Percentiles rank a stretch among this genome's conserved stretches.
These are phyloP conservation scores for Penicillium chermesinum DNA, from an alignment of 495 filamentous ascomycete species.

Conservation along the genomic window DNA sequence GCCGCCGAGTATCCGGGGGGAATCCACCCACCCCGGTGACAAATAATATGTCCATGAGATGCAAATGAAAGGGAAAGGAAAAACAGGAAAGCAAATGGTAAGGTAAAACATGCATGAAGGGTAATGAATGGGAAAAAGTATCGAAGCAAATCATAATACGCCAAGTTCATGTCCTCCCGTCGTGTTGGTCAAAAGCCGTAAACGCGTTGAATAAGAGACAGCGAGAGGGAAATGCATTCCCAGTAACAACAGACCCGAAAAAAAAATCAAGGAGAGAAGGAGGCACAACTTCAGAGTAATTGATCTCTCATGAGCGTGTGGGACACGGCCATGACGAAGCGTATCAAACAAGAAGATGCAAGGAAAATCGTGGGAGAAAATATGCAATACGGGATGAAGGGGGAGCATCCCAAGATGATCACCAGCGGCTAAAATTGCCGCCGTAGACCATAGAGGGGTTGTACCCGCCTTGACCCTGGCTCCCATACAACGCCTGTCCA, in stretches of 20 bases:
- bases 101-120: conserved; percentile 23
- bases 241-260: conserved; percentile 17
- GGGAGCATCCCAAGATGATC: conserved; percentile 26
- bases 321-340: neutral
- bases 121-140: conserved; percentile 6
- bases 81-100: conserved; percentile 21
- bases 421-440: conserved; percentile 68
- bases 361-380: conserved; percentile 8
- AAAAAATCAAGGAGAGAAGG: conserved; percentile 12
- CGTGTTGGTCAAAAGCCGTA: conserved; percentile 29
- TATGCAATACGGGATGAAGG: neutral
- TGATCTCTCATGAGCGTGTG: too few relatives aligned
- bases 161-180: conserved; percentile 32
- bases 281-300: too few relatives aligned
- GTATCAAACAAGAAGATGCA: neutral
- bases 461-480: conserved; percentile 98
- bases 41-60: conserved; percentile 32
- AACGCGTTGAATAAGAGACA: conserved; percentile 20
- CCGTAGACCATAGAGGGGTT: conserved; percentile 83
- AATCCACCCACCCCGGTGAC: conserved; percentile 16
- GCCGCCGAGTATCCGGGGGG: conserved; percentile 27
- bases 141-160: conserved; percentile 27
- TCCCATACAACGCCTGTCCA: conserved; percentile 83
- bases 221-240: conserved; percentile 26
- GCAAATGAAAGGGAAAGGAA: conserved; percentile 17